Evolutionary conservation across 331 rosid genomes (phyloP).

Genomic region (Rosa hybrid): DNA sequence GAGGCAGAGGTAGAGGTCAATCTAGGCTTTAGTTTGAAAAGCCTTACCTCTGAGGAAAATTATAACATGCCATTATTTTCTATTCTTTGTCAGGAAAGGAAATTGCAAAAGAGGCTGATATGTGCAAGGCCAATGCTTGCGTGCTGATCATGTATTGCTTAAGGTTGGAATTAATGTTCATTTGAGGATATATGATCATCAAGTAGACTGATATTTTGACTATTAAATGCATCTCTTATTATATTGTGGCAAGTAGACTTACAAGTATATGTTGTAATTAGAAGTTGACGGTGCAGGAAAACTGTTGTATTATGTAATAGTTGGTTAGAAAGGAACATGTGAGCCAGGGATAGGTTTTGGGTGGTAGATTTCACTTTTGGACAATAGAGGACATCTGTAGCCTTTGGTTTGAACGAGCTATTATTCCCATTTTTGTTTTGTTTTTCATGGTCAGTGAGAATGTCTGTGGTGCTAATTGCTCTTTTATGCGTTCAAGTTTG

Average conservation of each 20-base stretch:
- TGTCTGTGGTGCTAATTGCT: no score
- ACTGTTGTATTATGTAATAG: neutral
- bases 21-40: neutral
- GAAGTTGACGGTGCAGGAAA: neutral
- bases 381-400: no score
- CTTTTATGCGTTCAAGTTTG: no score
- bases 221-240: no score
- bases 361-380: neutral
- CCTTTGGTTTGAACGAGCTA: no score
- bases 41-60: neutral
- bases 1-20: no score
- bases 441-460: no score
- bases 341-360: neutral
- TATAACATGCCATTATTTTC: constrained; percentile 14
- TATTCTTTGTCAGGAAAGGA: constrained; percentile 58
- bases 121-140: constrained; percentile 62
- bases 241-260: no score
- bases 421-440: no score
- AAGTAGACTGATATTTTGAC: no score
- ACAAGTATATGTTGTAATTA: neutral
- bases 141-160: constrained; percentile 73
- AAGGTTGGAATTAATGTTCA: constrained; percentile 45
- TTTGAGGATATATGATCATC: no score
- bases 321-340: neutral
- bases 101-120: constrained; percentile 63